These are phyloP conservation scores for Aspergillus aculeatus DNA, from an alignment of 2,329 filamentous ascomycete species.

Conservation along the genomic window DNA sequence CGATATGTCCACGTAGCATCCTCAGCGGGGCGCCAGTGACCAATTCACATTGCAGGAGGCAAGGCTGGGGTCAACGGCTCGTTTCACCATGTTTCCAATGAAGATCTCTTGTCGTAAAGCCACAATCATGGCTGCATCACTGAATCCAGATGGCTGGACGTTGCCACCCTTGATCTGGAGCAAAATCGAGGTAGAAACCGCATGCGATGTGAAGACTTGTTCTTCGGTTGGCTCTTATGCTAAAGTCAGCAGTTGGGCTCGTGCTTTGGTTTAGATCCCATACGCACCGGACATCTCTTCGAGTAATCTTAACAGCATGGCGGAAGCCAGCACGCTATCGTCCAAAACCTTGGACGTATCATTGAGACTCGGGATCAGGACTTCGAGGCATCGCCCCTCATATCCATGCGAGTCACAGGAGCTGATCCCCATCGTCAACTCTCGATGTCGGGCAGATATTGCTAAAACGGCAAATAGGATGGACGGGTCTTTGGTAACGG, in stretches of 20 bases:
- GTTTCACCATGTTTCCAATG: slow-evolving; percentile 2
- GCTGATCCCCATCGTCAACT: neutral
- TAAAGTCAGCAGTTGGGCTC: neutral
- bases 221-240: neutral
- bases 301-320: slow-evolving; percentile 1
- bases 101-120: slow-evolving; percentile 5
- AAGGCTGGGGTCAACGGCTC: neutral
- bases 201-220: neutral
- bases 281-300: slow-evolving; percentile 7
- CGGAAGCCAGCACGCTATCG: slow-evolving; percentile 6
- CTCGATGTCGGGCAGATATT: slow-evolving; percentile 5
- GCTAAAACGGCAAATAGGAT: slow-evolving; percentile 4
- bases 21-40: neutral
- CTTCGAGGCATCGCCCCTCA: slow-evolving; percentile 1
- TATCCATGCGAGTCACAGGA: neutral
- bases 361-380: slow-evolving; percentile 1
- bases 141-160: slow-evolving; percentile 1
- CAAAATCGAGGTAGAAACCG: neutral
- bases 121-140: slow-evolving; percentile 5
- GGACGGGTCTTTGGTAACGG: neutral
- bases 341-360: neutral
- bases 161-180: neutral
- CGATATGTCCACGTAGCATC: slow-evolving; percentile 6
- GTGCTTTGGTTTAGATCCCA: neutral
- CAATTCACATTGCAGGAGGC: neutral